Evolutionary conservation across 805 yeast species (phyloP).

Genomic region (Cyberlindnera euphorbiae): DNA sequence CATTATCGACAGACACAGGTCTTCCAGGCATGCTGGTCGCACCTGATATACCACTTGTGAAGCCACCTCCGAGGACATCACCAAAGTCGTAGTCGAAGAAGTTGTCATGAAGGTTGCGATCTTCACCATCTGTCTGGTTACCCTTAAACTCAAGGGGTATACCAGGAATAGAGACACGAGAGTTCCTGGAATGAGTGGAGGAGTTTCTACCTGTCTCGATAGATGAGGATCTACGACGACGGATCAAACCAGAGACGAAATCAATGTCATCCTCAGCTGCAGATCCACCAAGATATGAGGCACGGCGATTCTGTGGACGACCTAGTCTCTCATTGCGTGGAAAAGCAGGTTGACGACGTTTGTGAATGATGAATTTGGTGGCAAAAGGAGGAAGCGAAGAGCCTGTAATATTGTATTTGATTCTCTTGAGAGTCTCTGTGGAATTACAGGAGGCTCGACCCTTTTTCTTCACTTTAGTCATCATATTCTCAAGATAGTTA

Average conservation of each 20-base stretch:
- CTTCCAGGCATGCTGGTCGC: too few relatives aligned
- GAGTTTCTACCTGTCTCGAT: constrained; percentile 23
- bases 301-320: constrained; percentile 2
- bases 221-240: constrained; percentile 21
- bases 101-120: constrained; percentile 1
- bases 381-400: neutral
- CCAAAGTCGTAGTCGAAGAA: constrained; percentile 5
- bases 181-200: constrained; percentile 18
- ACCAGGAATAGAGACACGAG: constrained; percentile 22
- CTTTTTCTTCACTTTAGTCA: constrained; percentile 1
- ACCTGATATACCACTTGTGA: constrained; percentile 1
- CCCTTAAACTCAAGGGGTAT: constrained; percentile 13
- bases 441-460: too few relatives aligned
- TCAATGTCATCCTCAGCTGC: constrained; percentile 14
- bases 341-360: too few relatives aligned
- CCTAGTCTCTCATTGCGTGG: neutral
- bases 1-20: too few relatives aligned
- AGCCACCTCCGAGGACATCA: constrained; percentile 5
- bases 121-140: neutral
- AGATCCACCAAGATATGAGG: neutral
- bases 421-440: neutral
- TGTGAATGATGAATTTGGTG: too few relatives aligned
- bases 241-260: constrained; percentile 23
- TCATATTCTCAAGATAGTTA: constrained; percentile 18
- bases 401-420: neutral